Base-by-base conservation (phyloP, 352 stramenopile species). In the Pythium oligandrum region DNA sequence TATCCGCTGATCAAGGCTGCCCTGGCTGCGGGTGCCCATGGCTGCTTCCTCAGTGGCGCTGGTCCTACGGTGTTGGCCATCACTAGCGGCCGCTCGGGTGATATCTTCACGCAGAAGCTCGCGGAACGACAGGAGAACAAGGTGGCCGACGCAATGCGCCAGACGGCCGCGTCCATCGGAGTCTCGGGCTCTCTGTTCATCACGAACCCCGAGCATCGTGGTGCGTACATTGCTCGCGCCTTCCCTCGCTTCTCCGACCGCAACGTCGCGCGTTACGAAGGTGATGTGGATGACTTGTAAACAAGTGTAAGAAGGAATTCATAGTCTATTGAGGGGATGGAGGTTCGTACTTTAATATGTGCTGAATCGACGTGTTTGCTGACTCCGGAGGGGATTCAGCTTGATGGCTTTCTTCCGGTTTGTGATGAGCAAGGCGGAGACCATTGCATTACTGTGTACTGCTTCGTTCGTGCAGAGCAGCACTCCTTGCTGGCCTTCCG, bases 31-130 rank as follows among this genome's bases (percentile, higher is more conserved):
- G 97, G 97, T 40, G 85, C 85, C 11, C 90, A 96, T 56, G 97
- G 91, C 70, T 95, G 90, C 54, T 99, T 98, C 74, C 77, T 99
- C 40, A 98, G 88, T 65, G 97, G 97, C 36, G 97, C 97, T 2
- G 97, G 97, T 10, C 97, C 97, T 11, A 99, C 96, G 2, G 96
- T 99, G 36, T 92, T 99, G 71, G 96, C 97, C 7, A 97, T 99
- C 65, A 99, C 96, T 12, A 98, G 88, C 59, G 97, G 97, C 37
- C 94, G 93, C 26, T 92, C 84, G 55, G 97, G 97, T 39, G 97
- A 99, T 77, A 99, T 99, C 64, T 99, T 99, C 73, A 98, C 96
- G 48, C 97, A 99, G 72, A 74, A 95, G 50, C 59, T 89, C n/a
- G 78, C 78, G 51, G 85, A 95, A 63, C 75, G 85, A 44, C 74